Base-by-base conservation (phyloP, 352 stramenopile species). In the Phytophthora pinifolia region DNA sequence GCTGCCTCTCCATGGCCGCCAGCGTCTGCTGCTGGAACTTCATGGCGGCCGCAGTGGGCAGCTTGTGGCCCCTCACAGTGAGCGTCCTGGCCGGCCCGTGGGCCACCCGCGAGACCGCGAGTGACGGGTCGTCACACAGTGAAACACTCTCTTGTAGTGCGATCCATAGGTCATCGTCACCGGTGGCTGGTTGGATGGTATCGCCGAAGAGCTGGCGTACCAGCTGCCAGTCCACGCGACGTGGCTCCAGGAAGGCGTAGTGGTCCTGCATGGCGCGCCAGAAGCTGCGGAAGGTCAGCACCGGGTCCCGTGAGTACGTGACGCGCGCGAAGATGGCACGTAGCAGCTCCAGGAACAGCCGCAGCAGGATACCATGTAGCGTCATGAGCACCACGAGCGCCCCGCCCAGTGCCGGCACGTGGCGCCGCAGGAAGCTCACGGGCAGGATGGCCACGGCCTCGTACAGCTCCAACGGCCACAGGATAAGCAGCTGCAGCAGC, bases 101-200 rank as follows among this genome's bases (percentile, higher is more conserved):
- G 25, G 60, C 54, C 9, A 50, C 45, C 10, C 71, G 62, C 9
- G 80, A 72, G 22, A 88, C 67, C 2, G 63, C 64, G 12, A 94
- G 72, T 33, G 77, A 79, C 27, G 81, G 57, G 55, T 94, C 83
- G 42, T 84, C 80, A 44, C 77, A 88, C 4, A 94, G 51, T 20
- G 72, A 79, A 25, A 90, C 65, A 59, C 75, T 89, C 31, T 90
- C 81, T 20, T 89, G 77, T 8, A 92, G 62, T 27, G 83, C 79
- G 42, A 91, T 79, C 79, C 80, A 91, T 10, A 94, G 62, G 41
- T 94, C 83, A 31, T 94, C 80, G 34, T 94, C 81, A 46, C 73
- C 89, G 1, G 81, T 94, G 6, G 63, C 49, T 0, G 62, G 51
- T 39, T 76, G 54, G 15, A 94, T 78, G 30, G 77, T 59, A 44